phyloP scores from a whole-genome alignment of 2,329 filamentous ascomycete species.

The Fusarium sp. region DNA sequence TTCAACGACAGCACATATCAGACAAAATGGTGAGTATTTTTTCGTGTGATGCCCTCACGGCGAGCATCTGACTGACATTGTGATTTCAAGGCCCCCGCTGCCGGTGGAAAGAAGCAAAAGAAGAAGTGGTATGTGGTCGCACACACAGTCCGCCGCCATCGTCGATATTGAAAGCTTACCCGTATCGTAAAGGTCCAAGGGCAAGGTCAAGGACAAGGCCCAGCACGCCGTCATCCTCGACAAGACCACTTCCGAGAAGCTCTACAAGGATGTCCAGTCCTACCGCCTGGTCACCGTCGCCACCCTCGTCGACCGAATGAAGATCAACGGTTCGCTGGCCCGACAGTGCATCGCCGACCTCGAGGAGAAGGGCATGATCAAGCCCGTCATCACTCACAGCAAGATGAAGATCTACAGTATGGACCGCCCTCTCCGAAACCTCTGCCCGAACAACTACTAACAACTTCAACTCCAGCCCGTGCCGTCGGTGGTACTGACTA shows the following conservation, averaged over 20 bases:
- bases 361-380: constrained; percentile 98
- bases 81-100: constrained; percentile 52
- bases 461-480: constrained; percentile 57
- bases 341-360: constrained; percentile 88
- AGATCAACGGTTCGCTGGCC: constrained; percentile 99
- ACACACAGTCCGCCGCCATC: constrained; percentile 19
- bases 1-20: constrained; percentile 54
- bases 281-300: constrained; percentile 99
- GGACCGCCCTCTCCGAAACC: constrained; percentile 47
- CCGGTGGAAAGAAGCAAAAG: constrained; percentile 61
- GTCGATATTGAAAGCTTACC: constrained; percentile 29
- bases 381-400: constrained; percentile 95
- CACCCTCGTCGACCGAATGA: constrained; percentile 98
- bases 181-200: constrained; percentile 50
- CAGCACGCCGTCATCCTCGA: constrained; percentile 99
- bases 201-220: constrained; percentile 99
- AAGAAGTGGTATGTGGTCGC: constrained; percentile 55
- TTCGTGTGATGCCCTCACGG: constrained; percentile 17
- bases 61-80: constrained; percentile 37
- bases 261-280: constrained; percentile 99
- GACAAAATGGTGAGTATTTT: constrained; percentile 54
- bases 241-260: constrained; percentile 96
- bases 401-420: constrained; percentile 98
- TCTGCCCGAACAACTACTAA: constrained; percentile 42
- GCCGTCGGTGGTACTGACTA: constrained; percentile 62